Base-by-base conservation (phyloP, 441 rosid genomes). In the Brassica balearica region DNA sequence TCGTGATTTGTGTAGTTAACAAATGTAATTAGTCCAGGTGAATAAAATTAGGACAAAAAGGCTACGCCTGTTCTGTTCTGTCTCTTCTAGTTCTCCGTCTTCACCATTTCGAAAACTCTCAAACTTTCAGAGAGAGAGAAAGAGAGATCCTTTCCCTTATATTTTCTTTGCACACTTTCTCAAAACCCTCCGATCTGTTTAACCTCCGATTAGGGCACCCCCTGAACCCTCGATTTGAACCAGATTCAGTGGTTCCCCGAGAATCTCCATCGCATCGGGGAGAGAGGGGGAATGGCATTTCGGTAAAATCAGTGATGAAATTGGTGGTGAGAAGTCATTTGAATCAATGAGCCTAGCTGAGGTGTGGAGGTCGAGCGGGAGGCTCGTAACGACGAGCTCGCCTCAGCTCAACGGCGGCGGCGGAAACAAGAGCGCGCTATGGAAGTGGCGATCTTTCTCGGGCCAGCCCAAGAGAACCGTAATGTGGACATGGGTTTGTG, bases 401-500 rank as follows among this genome's bases (percentile, higher is more conserved):
- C 89, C 93, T 83, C 89, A 90, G 66, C 86, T 66, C 15, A 85
- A 84, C 83, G 86, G 85, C 74, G 86, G 85, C 74, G 46, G 46
- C 11, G 51, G 63, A n/a, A 73, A 58, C 71, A 78, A 81, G 68
- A 72, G 67, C 29, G 83, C 72, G 46, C 71, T 80, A 70, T 80
- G 85, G 87, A 59, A 86, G 81, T 83, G 84, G 87, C 68, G 85
- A 73, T 86, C 87, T 64, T 80, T 76, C 72, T 83, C 79, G 23
- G 43, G 68, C 77, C 90, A 83, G 69, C 88, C 83, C 46, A 79
- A 88, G 48, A 83, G 82, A 83, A 87, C 82, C 72, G 85, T 87
- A 73, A 85, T 88, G 73, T 86, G 96, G 96, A 79, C 97, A 77
- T 79, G 91, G 51, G 83, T 91, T 6, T 96, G 97, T 71, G 99